Evolutionary conservation across 768 basidiomycete genomes (phyloP).

Genomic region (Rhizopogon sp.): DNA sequence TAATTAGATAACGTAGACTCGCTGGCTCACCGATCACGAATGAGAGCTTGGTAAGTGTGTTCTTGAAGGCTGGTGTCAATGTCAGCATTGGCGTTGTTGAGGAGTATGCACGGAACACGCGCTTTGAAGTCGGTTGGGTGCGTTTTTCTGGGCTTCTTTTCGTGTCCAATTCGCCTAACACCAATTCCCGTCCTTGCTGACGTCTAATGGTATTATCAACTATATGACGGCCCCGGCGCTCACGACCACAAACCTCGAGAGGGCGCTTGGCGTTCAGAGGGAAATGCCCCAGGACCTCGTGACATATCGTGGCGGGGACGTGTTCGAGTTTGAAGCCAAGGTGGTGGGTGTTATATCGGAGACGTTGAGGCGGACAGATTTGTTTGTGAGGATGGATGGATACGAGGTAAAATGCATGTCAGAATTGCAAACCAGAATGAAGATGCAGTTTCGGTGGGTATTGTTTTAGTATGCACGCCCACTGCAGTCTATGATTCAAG

Average conservation of each 20-base stretch:
- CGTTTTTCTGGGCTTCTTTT: neutral
- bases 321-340: constrained; percentile 33
- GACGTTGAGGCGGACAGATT: constrained; percentile 14
- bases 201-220: constrained; percentile 33
- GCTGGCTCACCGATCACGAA: constrained; percentile 67
- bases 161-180: neutral
- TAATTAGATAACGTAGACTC: constrained; percentile 30
- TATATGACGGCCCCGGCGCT: constrained; percentile 31
- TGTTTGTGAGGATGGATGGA: constrained; percentile 10
- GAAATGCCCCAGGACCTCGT: constrained; percentile 31
- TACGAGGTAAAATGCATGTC: no score
- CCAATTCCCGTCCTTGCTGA: constrained; percentile 30
- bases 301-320: constrained; percentile 32
- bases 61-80: constrained; percentile 58
- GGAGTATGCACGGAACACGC: constrained; percentile 25
- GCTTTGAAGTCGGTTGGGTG: constrained; percentile 37
- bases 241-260: constrained; percentile 37
- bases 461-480: no score
- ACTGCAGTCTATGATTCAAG: no score
- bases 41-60: constrained; percentile 46
- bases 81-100: constrained; percentile 50
- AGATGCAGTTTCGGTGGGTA: no score
- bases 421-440: no score
- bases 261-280: constrained; percentile 30
- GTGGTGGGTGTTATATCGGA: constrained; percentile 33